Percentiles rank a stretch among this genome's conserved stretches.
These are phyloP conservation scores for Boehmeria nivea DNA, from an alignment of 306 rosid genomes.

Conservation along the genomic window DNA sequence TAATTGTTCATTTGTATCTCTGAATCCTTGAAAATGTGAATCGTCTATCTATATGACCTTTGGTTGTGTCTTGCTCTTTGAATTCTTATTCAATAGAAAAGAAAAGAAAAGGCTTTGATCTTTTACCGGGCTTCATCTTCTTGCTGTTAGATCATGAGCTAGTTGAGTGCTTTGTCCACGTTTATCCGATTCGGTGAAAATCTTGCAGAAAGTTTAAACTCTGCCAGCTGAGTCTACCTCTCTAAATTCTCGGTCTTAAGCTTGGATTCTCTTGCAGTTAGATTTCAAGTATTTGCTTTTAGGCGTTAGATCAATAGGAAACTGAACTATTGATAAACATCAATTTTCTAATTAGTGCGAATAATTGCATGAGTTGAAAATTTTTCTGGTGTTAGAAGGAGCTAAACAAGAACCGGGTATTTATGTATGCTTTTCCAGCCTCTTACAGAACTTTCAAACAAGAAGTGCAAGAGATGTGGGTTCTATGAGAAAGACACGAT, in stretches of 20 bases:
- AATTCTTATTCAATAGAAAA: background rate
- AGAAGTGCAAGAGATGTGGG: constrained; percentile 91
- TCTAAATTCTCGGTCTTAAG: too few species aligned
- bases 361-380: too few species aligned
- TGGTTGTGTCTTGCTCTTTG: background rate
- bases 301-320: too few species aligned
- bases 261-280: too few species aligned
- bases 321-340: too few species aligned
- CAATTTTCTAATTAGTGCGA: too few species aligned
- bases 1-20: too few species aligned
- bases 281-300: too few species aligned
- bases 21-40: too few species aligned
- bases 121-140: background rate
- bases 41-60: too few species aligned
- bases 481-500: constrained; percentile 67
- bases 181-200: constrained; percentile 1
- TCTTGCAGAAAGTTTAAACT: background rate
- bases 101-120: too few species aligned
- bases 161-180: constrained; percentile 9
- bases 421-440: constrained; percentile 59
- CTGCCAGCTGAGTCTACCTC: background rate
- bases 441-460: constrained; percentile 46
- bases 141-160: background rate
- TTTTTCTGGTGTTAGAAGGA: too few species aligned
- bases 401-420: constrained; percentile 24